Base-by-base conservation (phyloP, 2,329 filamentous ascomycete species). In the Claviceps sp. region DNA sequence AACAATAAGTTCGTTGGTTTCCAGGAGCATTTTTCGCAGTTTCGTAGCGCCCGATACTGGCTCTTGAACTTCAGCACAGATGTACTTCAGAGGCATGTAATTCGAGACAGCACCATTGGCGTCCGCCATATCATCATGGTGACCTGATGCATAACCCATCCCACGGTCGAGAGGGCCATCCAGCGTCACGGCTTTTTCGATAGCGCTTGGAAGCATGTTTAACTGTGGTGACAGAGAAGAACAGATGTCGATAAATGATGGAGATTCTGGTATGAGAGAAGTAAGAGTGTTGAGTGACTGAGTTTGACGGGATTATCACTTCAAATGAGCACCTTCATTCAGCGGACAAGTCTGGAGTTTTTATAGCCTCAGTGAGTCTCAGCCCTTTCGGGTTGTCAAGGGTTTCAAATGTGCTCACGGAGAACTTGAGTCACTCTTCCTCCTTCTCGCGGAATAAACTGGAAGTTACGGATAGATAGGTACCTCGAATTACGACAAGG, bases 1-100 rank as follows among this genome's bases (percentile, higher is more conserved):
- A 5, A 83, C 72, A 43, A 85, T 61, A 44, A 76, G 64, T 48
- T 71, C 66, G 24, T 68, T 62, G 18, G 65, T 61, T 38, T 72
- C 65, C 1, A 62, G 61, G 20, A 76, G 63, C 55, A 69, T 66
- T 45, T 67, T 61, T 47, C 71, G 68, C 43, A 75, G 68, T 57
- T 62, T 66, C 18, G 66, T 62, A 43, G 63, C 63, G 7, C 56
- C 61, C n/a, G 55, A 54, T n/a, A 52, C 52, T 18, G 58, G 56
- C 52, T 55, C 24, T 11, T 54, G 47, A 3, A 58, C 48, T 34
- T 53, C 46, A 14, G 47, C 26, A 46, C 48, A 48, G 47, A 57
- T 49, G 44, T 50, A 46, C 13, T 44, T 55, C 11, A 58, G 50
- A 36, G 56, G 48, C 34, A 54, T 44, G 37, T 49, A 55, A 13